A percentile compares a stretch with the other conserved stretches of the same genome.
phyloP scores from a whole-genome alignment of 768 basidiomycete species.

The Boletus vinaceobasis region DNA sequence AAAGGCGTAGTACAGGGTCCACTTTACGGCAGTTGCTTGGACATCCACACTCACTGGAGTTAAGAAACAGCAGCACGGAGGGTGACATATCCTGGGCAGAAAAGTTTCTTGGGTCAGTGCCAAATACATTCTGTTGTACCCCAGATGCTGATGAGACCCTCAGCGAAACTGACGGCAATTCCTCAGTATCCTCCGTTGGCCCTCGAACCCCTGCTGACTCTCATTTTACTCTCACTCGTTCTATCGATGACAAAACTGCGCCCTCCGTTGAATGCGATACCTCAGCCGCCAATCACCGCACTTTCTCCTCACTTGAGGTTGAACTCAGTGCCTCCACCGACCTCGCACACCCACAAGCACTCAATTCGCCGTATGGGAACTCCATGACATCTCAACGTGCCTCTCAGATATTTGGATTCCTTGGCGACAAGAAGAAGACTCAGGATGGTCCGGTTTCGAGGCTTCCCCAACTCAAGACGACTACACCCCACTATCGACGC shows the following conservation, averaged over 20 bases:
- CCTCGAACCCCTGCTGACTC: constrained; percentile 48
- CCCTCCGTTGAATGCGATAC: constrained; percentile 47
- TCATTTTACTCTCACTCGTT: constrained; percentile 40
- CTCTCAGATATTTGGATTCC: constrained; percentile 72
- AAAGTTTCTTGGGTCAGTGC: constrained; percentile 59
- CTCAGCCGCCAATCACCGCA: constrained; percentile 33
- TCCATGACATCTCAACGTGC: constrained; percentile 62
- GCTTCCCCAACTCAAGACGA: constrained; percentile 30
- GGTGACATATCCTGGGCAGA: constrained; percentile 88
- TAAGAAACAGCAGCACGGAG: constrained; percentile 43
- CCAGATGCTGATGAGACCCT: constrained; percentile 7
- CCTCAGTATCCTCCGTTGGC: constrained; percentile 48
- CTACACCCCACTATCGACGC: constrained; percentile 16
- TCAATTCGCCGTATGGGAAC: constrained; percentile 35
- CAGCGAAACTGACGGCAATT: constrained; percentile 45
- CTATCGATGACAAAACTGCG: constrained; percentile 35
- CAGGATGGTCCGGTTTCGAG: constrained; percentile 33
- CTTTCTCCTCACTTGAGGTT: constrained; percentile 73
- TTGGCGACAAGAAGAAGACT: constrained; percentile 47
- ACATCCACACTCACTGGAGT: constrained; percentile 35
- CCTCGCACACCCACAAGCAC: constrained; percentile 21
- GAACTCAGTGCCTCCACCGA: constrained; percentile 58
- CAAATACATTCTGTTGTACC: neutral
- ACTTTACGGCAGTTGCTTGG: constrained; percentile 74
- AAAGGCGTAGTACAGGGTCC: constrained; percentile 61